A percentile compares a stretch with the other conserved stretches of the same genome.
phyloP scores from a whole-genome alignment of 129 eudicot genomes.

The Rutidosis leptorrhynchoides region DNA sequence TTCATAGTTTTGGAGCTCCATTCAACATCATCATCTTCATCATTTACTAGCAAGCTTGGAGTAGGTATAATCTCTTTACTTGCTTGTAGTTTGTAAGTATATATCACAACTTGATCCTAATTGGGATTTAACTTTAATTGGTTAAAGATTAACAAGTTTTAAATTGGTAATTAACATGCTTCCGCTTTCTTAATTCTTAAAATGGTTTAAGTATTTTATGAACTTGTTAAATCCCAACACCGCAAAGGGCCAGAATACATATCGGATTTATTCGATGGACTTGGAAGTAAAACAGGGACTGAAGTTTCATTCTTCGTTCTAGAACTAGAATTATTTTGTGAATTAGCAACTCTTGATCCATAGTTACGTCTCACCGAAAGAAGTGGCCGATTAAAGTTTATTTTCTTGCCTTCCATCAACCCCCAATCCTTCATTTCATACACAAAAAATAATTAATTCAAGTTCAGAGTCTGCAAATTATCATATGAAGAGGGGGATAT shows the following conservation, averaged over 20 bases:
- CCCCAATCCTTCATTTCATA: neutral
- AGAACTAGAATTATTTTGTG: slow-evolving; percentile 26
- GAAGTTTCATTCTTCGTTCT: slow-evolving; percentile 23
- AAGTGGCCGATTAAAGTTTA: slow-evolving; percentile 59
- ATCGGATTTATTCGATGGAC: slow-evolving; percentile 54
- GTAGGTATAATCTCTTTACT: too few relatives aligned
- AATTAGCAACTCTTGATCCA: slow-evolving; percentile 20
- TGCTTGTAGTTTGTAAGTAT: too few relatives aligned
- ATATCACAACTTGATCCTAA: too few relatives aligned
- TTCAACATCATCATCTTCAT: too few relatives aligned
- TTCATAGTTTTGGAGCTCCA: too few relatives aligned
- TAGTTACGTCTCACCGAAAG: slow-evolving; percentile 70
- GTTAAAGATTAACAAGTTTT: too few relatives aligned
- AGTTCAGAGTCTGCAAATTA: neutral
- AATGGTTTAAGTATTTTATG: too few relatives aligned
- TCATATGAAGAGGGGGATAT: neutral
- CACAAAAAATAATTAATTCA: neutral
- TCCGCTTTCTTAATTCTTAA: too few relatives aligned
- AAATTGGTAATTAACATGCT: too few relatives aligned
- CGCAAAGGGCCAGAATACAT: slow-evolving; percentile 62
- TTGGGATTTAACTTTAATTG: too few relatives aligned
- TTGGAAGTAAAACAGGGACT: slow-evolving; percentile 29
- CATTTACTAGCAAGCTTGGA: too few relatives aligned
- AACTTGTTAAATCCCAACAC: too few relatives aligned
- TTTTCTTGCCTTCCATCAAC: slow-evolving; percentile 56